Base-by-base conservation (phyloP, 2,329 filamentous ascomycete species). In the Talaromyces piceae region DNA sequence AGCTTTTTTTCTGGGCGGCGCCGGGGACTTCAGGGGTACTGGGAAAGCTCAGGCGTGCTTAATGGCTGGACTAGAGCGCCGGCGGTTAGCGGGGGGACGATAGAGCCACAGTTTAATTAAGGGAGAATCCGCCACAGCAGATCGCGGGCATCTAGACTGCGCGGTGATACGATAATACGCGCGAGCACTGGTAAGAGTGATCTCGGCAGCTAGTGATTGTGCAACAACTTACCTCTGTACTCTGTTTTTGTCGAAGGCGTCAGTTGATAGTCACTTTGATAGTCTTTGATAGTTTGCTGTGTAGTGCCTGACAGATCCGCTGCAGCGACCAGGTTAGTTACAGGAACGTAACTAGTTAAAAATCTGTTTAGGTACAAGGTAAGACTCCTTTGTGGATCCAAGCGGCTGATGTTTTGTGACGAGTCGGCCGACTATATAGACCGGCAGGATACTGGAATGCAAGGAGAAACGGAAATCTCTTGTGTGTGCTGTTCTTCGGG, bases 1-100 rank as follows among this genome's bases (percentile, higher is more conserved):
- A 30, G n/a, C 25, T 20, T 28, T 44, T 44, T 31, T 46, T 28
- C n/a, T n/a, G 28, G 25, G 44, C 25, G 44, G 27, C 44, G 11
- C 12, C 27, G 25, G n/a, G n/a, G 44, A 23, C 44, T 43, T 46
- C 44, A 46, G 44, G 44, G 44, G 44, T 30, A 28, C 25, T 28
- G 44, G 23, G 33, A 20, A 18, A 37, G 33, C 9, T 18, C 31
- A 37, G 31, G 31, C 31, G n/a, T 37, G n/a, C n/a, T 18, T 18
- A 33, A 33, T 16, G 31, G 31, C 39, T 41, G 39, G 39, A 43
- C 44, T 46, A 46, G 44, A 46, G 44, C 44, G 25, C 20, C 44
- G 5, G 23, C 16, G 25, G 44, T 20, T 46, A 25, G 25, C 23
- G 25, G 22, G 44, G 37, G 13, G 11, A 22, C 20, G 25, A 20